Evolutionary conservation across 257 asterid genomes (phyloP).

Genomic region (Salvia hispanica): DNA sequence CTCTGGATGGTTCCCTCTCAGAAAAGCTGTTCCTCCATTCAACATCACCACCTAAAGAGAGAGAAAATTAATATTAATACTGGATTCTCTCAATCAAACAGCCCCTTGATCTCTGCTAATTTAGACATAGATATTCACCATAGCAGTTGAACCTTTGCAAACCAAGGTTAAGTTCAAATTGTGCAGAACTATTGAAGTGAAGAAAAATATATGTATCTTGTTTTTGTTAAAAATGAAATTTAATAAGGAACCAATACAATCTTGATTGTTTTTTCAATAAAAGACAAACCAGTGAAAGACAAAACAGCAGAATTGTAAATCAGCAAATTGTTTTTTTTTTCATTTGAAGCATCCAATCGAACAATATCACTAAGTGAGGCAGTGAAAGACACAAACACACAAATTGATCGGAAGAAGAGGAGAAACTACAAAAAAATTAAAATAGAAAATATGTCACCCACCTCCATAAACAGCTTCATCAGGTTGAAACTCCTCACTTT

Average conservation of each 20-base stretch:
- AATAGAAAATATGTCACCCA: slow-evolving; percentile 31
- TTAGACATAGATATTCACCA: not conserved
- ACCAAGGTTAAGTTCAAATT: not conserved
- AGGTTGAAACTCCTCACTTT: slow-evolving; percentile 64
- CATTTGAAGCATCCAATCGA: slow-evolving; percentile 30
- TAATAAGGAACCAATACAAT: not conserved
- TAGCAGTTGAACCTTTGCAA: not conserved
- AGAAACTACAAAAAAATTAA: slow-evolving; percentile 11
- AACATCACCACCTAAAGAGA: slow-evolving; percentile 60
- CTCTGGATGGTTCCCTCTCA: slow-evolving; percentile 75
- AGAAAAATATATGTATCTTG: not conserved
- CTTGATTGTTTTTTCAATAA: slow-evolving; percentile 27
- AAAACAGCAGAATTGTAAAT: slow-evolving; percentile 36
- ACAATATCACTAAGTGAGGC: slow-evolving; percentile 22
- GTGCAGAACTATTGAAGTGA: not conserved
- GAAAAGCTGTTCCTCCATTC: slow-evolving; percentile 87
- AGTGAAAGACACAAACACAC: not conserved
- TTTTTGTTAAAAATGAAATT: slow-evolving; percentile 9
- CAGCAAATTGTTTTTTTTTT: slow-evolving; percentile 33
- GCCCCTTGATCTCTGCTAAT: slow-evolving; percentile 8
- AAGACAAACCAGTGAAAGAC: slow-evolving; percentile 45
- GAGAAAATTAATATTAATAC: not conserved
- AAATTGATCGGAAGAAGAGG: not conserved
- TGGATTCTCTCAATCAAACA: slow-evolving; percentile 31
- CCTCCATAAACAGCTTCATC: slow-evolving; percentile 83